Evolutionary conservation across 495 filamentous ascomycete species (phyloP).

Genomic region (Chlorociboria aeruginascens): DNA sequence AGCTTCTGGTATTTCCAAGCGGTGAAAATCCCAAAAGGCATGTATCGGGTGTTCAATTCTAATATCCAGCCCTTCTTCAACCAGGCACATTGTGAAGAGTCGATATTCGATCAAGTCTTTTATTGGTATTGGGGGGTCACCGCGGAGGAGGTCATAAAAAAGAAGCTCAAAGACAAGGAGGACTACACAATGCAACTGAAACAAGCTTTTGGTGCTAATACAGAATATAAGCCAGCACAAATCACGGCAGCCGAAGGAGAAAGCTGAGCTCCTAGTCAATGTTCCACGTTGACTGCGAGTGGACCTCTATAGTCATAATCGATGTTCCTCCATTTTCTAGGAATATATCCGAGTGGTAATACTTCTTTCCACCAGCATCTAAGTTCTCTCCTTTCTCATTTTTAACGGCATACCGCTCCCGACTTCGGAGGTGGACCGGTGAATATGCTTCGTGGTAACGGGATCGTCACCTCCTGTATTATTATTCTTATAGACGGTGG

Average conservation of each 20-base stretch:
- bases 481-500: too few species aligned
- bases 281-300: too few species aligned
- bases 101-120: conserved; percentile 8
- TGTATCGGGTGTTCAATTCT: conserved; percentile 1
- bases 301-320: too few species aligned
- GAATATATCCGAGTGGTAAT: too few species aligned
- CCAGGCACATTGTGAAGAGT: background rate
- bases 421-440: too few species aligned
- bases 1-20: conserved; percentile 10
- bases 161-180: conserved; percentile 11
- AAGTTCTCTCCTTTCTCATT: too few species aligned
- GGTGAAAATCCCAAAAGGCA: background rate
- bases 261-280: background rate
- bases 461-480: too few species aligned
- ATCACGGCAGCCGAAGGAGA: background rate
- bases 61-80: conserved; percentile 8
- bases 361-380: too few species aligned
- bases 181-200: conserved; percentile 9
- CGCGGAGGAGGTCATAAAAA: conserved; percentile 5
- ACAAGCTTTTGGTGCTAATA: conserved; percentile 4
- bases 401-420: too few species aligned
- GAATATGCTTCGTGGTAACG: too few species aligned
- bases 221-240: background rate
- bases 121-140: conserved; percentile 11
- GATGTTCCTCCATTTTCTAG: too few species aligned